A percentile compares a stretch with the other conserved stretches of the same genome.
phyloP scores from a whole-genome alignment of 2,329 filamentous ascomycete genomes.

The Drechslerella dactyloides region DNA sequence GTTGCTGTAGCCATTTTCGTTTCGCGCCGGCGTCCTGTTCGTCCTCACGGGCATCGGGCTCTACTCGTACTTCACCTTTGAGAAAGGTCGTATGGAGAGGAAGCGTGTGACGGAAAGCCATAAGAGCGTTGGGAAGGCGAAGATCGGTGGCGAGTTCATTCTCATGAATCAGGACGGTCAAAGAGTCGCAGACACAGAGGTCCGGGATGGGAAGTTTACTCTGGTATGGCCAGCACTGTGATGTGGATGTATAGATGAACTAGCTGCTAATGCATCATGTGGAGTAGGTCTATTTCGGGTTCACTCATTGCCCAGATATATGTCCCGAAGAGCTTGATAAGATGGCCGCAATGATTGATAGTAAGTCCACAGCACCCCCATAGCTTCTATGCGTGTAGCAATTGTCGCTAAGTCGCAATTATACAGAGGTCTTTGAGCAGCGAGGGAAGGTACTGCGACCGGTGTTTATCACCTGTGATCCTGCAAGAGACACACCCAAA shows the following conservation, averaged over 20 bases:
- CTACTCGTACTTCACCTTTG: slow-evolving; percentile 88
- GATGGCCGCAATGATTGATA: slow-evolving; percentile 94
- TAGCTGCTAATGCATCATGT: slow-evolving; percentile 12
- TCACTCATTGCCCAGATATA: slow-evolving; percentile 97
- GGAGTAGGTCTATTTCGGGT: slow-evolving; percentile 89
- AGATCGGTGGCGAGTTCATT: slow-evolving; percentile 86
- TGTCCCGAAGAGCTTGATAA: slow-evolving; percentile 99
- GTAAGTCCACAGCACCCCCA: slow-evolving; percentile 34
- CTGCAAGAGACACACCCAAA: slow-evolving; percentile 83
- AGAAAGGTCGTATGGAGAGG: slow-evolving; percentile 89
- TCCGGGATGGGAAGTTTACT: slow-evolving; percentile 80
- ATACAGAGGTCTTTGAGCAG: slow-evolving; percentile 54
- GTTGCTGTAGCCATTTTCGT: slow-evolving; percentile 78
- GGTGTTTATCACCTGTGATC: slow-evolving; percentile 95
- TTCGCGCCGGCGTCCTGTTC: slow-evolving; percentile 87
- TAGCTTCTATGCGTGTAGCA: neutral
- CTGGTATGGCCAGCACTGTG: slow-evolving; percentile 60
- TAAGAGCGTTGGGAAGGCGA: slow-evolving; percentile 90
- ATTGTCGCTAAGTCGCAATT: neutral
- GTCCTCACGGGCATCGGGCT: slow-evolving; percentile 76
- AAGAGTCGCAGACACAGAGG: slow-evolving; percentile 75
- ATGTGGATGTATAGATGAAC: neutral
- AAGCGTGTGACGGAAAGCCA: slow-evolving; percentile 87
- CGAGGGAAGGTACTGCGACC: slow-evolving; percentile 65
- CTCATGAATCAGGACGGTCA: slow-evolving; percentile 82